Evolutionary conservation across 23 red algal genomes (phyloP).

Genomic region (Cyanidioschyzon merolae): DNA sequence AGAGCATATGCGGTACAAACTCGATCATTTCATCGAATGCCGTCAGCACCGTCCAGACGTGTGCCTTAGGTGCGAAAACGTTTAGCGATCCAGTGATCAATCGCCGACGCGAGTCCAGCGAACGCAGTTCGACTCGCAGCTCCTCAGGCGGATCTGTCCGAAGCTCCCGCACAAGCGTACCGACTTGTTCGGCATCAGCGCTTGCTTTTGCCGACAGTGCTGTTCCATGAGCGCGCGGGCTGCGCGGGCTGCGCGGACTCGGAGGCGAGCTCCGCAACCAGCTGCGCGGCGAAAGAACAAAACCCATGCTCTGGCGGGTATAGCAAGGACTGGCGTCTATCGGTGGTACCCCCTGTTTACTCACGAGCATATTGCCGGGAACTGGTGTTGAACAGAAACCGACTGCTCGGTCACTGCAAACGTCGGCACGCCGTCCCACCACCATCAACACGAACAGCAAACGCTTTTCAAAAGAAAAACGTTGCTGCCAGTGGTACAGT

Average conservation of each 20-base stretch:
- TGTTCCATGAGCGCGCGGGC: background rate
- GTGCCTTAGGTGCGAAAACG: slow-evolving; percentile 31
- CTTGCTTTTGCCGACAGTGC: background rate
- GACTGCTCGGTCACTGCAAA: too few relatives aligned
- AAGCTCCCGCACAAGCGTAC: background rate
- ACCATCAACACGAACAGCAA: too few relatives aligned
- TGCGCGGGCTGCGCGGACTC: background rate
- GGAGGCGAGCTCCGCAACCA: background rate
- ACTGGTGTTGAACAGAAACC: background rate
- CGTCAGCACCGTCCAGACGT: slow-evolving; percentile 71
- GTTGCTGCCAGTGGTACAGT: too few relatives aligned
- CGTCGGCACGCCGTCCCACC: too few relatives aligned
- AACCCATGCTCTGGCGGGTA: background rate
- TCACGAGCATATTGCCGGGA: background rate
- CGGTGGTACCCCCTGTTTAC: background rate
- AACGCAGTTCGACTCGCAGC: background rate
- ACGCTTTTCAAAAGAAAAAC: too few relatives aligned
- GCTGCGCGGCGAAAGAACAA: background rate
- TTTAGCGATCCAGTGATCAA: slow-evolving; percentile 37
- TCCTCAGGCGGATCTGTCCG: background rate
- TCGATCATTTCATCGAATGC: slow-evolving; percentile 41
- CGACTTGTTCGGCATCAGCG: background rate
- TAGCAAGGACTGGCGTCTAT: background rate
- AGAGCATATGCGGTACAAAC: slow-evolving; percentile 71
- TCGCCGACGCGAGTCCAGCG: slow-evolving; percentile 47